These are phyloP conservation scores for Nakazawaea sp. DNA, from an alignment of 805 yeast species.

Conservation along the genomic window DNA sequence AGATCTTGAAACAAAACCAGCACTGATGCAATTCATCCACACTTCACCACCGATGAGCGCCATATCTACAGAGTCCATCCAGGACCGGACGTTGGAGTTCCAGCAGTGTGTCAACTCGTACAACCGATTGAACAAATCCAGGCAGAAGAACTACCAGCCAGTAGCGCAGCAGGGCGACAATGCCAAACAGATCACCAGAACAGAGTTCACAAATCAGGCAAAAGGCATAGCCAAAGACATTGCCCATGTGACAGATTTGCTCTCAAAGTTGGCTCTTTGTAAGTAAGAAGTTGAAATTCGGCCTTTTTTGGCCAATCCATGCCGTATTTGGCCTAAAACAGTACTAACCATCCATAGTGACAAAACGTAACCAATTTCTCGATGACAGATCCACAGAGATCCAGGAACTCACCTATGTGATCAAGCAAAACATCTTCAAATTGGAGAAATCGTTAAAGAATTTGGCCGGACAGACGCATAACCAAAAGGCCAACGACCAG, in stretches of 20 bases:
- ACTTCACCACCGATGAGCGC: too few relatives aligned
- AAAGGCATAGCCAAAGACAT: constrained; percentile 83
- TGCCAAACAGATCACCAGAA: constrained; percentile 36
- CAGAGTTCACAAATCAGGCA: constrained; percentile 67
- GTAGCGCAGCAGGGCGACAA: constrained; percentile 1
- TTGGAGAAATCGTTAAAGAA: constrained; percentile 66
- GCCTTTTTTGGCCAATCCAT: too few relatives aligned
- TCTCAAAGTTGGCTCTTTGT: constrained; percentile 68
- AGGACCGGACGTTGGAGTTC: constrained; percentile 88
- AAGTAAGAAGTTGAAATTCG: constrained; percentile 6
- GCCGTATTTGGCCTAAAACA: background rate
- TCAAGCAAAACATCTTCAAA: constrained; percentile 79
- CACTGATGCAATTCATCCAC: too few relatives aligned
- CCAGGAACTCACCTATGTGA: constrained; percentile 81
- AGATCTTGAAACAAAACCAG: too few relatives aligned
- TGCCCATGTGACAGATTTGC: constrained; percentile 72
- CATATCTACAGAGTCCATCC: constrained; percentile 31
- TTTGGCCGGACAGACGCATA: constrained; percentile 45
- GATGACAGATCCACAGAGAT: constrained; percentile 94
- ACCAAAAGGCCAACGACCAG: constrained; percentile 46
- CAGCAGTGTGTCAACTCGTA: constrained; percentile 83
- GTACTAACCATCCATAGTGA: constrained; percentile 31
- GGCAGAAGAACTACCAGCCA: constrained; percentile 19
- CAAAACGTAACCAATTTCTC: constrained; percentile 84
- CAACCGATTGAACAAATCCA: constrained; percentile 49